These are phyloP conservation scores for Fusarium irregulare DNA, from an alignment of 2,329 filamentous ascomycete species.

Conservation along the genomic window DNA sequence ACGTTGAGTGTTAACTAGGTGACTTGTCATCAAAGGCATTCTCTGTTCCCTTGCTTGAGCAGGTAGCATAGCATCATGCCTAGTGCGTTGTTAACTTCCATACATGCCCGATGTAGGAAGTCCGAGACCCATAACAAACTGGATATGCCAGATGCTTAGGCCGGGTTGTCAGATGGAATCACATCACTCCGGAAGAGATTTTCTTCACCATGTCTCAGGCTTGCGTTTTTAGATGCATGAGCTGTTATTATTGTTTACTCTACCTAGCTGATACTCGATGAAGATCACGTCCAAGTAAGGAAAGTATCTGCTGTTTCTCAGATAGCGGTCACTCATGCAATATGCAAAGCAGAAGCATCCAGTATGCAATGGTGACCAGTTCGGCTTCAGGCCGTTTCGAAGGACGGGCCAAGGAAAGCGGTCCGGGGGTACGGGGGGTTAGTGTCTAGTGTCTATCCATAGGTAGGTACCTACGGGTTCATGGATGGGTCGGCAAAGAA, in stretches of 20 bases:
- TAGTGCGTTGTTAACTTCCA: slow-evolving; percentile 9
- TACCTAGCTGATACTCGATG: not conserved
- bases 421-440: slow-evolving; percentile 24
- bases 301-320: slow-evolving; percentile 7
- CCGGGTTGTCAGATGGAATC: not conserved
- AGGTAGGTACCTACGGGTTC: not conserved
- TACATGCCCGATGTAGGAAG: slow-evolving; percentile 2
- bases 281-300: not conserved
- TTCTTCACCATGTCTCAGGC: not conserved
- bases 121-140: not conserved
- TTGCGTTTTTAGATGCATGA: not conserved
- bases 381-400: slow-evolving; percentile 28
- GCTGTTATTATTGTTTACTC: slow-evolving; percentile 6
- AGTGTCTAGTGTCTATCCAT: not conserved
- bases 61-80: slow-evolving; percentile 1
- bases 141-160: slow-evolving; percentile 2
- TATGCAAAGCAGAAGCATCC: slow-evolving; percentile 1
- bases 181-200: not conserved
- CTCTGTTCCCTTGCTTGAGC: not conserved
- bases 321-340: slow-evolving; percentile 36
- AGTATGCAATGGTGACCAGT: slow-evolving; percentile 12
- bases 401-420: slow-evolving; percentile 26
- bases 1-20: not conserved
- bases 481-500: slow-evolving; percentile 9
- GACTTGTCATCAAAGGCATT: not conserved